Percentiles rank a stretch among this genome's conserved stretches.
Conservation (phyloP, 768 basidiomycete species). For the Jaapia argillacea region DNA sequence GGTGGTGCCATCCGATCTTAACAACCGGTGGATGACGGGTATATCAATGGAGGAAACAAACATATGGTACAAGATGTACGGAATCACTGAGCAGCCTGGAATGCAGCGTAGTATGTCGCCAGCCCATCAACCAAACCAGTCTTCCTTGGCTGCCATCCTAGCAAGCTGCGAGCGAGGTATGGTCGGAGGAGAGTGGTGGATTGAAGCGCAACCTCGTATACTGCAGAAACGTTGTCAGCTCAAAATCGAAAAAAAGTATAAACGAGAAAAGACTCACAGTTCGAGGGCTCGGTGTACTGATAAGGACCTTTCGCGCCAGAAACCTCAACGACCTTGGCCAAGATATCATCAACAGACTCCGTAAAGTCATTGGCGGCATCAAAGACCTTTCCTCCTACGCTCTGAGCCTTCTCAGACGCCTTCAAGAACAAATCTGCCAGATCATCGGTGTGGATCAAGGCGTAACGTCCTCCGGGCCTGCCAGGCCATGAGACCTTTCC, state of each 20-base stretch:
- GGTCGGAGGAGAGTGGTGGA: conserved; percentile 24
- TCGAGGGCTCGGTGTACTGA: conserved; percentile 21
- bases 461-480: conserved; percentile 23
- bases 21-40: too few relatives aligned
- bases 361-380: neutral
- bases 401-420: conserved; percentile 26
- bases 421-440: conserved; percentile 32
- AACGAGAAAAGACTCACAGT: conserved; percentile 17
- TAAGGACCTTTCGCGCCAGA: conserved; percentile 21
- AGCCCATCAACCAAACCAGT: conserved; percentile 32
- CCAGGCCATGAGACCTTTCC: conserved; percentile 25
- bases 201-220: conserved; percentile 24
- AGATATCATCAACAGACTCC: neutral
- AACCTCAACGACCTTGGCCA: neutral
- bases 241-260: neutral
- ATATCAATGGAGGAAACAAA: too few relatives aligned
- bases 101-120: conserved; percentile 30
- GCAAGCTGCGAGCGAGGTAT: conserved; percentile 28
- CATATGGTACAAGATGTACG: too few relatives aligned
- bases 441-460: conserved; percentile 33
- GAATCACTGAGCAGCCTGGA: too few relatives aligned
- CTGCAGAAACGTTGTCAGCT: conserved; percentile 11
- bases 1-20: too few relatives aligned
- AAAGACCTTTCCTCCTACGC: conserved; percentile 20
- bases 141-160: conserved; percentile 34